Evolutionary conservation across 768 basidiomycete genomes (phyloP), one percentile per base, ranked within the genome.

Genomic region (Gymnopilus junonius): DNA sequence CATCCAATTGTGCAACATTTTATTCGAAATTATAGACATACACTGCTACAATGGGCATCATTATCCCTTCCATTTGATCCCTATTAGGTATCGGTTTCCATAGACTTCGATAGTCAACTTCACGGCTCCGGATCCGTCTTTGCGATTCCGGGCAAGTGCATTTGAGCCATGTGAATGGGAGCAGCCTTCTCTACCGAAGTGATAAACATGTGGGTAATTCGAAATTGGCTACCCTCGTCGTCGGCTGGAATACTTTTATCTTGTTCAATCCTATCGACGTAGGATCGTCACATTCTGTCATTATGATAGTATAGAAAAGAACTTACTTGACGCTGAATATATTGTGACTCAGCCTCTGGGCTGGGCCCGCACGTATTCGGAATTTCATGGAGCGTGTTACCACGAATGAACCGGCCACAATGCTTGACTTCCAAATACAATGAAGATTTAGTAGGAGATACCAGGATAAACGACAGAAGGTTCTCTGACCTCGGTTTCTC

Each of bases 291-390:
- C 11, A 48, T 48, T 21, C 3, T 43, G 34, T 34, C 8, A 14
- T 8, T n/a, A 37, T 14, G n/a, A 37, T 4, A 14, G 6, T 17
- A 39, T 55, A 15, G 3, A 35, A 40, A n/a, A 8, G n/a, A 8
- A 53, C 66, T 17, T 35, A 73, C 71, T 65, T 69, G 23, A 70
- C 70, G 53, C 69, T 71, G 55, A 73, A 73, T 8, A 56, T 61
- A 42, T 69, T 67, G 23, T 67, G 65, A n/a, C 57, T 69, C 23
- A 69, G 53, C 31, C 40, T 65, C 50, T 73, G 67, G 1, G 71
- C 71, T 46, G 69, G 69, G 1, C 60, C 65, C 1, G 64, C 73
- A 17, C 73, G 71, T 42, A 74, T 67, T 50, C 69, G 66, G 37
- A 71, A 70, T 46, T 69, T 70, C 66, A 71, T 60, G 1, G 66